Evolutionary conservation across 169 alveolate genomes (phyloP), one percentile per base, ranked within the genome.

Genomic region (Haemoproteus tartakovskyi): DNA sequence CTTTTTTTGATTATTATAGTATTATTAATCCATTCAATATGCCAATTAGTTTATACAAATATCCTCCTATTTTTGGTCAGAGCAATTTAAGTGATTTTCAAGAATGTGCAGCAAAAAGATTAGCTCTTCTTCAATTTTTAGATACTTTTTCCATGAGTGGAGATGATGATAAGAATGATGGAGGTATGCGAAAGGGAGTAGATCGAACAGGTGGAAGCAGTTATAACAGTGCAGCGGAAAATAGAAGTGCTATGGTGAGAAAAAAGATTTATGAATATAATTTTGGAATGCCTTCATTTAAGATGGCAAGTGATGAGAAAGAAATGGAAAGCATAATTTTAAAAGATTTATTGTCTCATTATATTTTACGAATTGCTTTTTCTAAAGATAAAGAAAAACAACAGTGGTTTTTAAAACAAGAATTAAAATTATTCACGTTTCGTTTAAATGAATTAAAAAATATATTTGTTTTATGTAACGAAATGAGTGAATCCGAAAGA

Each of bases 401-500:
- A 57, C 94, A 91, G n/a, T 91, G 95, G 95, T 86, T 91, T 51
- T 46, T 91, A 46, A 87, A 86, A 50, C 89, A 90, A 41, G 95
- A 91, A 61, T 78, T 79, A 51, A 83, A 88, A 41, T 78, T 91
- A 46, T 80, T 91, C 36, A 87, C 84, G 3, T 78, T 90, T 38
- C 54, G 94, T 21, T 86, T 91, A 38, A 78, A 60, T 57, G 79
- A 78, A 21, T 59, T 62, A 46, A 62, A 88, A 60, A 61, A 80
- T 29, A 80, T 88, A 54, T 63, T 87, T 14, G 79, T 60, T 30
- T 47, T 86, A 9, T 85, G 82, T 54, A 26, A 86, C 3, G 79
- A 82, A 29, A 82, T 86, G 18, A 86, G 74, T 22, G 93, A 88
- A 29, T 80, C 80, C 37, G 88, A 70, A 40, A 79, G 84, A 45